Conservation (phyloP, 331 rosid species). For the Saraca asoca region DNA sequence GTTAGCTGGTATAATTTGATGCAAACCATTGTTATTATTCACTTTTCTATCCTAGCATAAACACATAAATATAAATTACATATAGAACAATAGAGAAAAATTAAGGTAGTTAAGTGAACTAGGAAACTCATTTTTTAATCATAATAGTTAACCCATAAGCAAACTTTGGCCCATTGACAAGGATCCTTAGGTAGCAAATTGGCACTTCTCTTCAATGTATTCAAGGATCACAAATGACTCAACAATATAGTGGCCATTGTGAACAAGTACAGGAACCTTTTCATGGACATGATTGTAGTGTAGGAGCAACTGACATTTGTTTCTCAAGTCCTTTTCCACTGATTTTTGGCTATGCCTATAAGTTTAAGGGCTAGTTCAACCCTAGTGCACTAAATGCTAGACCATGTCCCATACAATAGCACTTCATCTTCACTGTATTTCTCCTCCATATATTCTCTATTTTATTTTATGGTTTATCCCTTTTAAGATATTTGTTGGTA, state of each 20-base stretch:
- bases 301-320: not conserved
- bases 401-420: too few relatives aligned
- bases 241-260: not conserved
- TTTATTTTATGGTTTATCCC: too few relatives aligned
- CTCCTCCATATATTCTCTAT: too few relatives aligned
- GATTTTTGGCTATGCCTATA: not conserved
- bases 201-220: not conserved
- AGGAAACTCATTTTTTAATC: not conserved
- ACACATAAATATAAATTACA: too few relatives aligned
- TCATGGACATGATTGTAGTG: not conserved
- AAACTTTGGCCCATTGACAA: not conserved
- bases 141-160: not conserved
- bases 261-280: not conserved
- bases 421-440: too few relatives aligned
- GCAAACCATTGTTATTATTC: too few relatives aligned
- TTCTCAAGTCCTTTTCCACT: not conserved
- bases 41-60: too few relatives aligned
- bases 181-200: conserved; percentile 2
- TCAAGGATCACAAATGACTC: not conserved
- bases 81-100: too few relatives aligned
- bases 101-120: too few relatives aligned
- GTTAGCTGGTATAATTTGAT: conserved; percentile 2
- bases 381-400: not conserved
- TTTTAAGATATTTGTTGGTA: too few relatives aligned
- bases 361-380: not conserved